Evolutionary conservation across 371 early-diverging fungal species (phyloP).

Genomic region (Synchytrium microbalum): DNA sequence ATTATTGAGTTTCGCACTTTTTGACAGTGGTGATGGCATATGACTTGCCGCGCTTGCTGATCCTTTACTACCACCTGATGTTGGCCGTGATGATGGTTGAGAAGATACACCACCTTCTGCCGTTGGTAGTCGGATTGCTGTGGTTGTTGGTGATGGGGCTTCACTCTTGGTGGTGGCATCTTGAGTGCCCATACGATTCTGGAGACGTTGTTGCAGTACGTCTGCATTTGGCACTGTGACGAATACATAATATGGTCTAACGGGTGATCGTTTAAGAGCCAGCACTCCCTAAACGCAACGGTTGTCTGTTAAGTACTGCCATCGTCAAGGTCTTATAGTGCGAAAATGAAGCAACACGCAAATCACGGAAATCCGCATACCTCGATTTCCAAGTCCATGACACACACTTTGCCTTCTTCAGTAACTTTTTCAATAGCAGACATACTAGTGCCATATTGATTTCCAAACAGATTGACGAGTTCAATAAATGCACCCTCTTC

Average conservation of each 20-base stretch:
- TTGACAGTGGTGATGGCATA: not conserved
- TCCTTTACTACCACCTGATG: slow-evolving; percentile 1
- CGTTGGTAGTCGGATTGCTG: not conserved
- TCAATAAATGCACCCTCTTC: slow-evolving; percentile 84
- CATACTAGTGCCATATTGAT: slow-evolving; percentile 53
- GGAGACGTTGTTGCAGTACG: slow-evolving; percentile 30
- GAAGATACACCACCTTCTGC: not conserved
- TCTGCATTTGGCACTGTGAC: slow-evolving; percentile 34
- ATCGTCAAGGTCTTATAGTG: not conserved
- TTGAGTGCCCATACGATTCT: slow-evolving; percentile 14
- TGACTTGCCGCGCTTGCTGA: not conserved
- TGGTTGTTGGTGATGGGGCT: not conserved
- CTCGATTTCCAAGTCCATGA: slow-evolving; percentile 47
- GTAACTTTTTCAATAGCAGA: slow-evolving; percentile 35
- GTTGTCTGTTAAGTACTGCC: slow-evolving; percentile 3
- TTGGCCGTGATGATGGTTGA: slow-evolving; percentile 2
- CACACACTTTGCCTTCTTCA: slow-evolving; percentile 44
- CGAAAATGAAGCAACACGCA: not conserved
- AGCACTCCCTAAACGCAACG: slow-evolving; percentile 30
- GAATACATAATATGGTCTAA: slow-evolving; percentile 33
- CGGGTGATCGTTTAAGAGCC: slow-evolving; percentile 29
- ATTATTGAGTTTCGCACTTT: slow-evolving; percentile 2
- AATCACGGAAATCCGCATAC: slow-evolving; percentile 15
- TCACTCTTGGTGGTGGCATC: not conserved
- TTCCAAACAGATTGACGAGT: slow-evolving; percentile 38